Conservation (phyloP, 306 rosid genomes). For the Pterocarpus macrocarpus region DNA sequence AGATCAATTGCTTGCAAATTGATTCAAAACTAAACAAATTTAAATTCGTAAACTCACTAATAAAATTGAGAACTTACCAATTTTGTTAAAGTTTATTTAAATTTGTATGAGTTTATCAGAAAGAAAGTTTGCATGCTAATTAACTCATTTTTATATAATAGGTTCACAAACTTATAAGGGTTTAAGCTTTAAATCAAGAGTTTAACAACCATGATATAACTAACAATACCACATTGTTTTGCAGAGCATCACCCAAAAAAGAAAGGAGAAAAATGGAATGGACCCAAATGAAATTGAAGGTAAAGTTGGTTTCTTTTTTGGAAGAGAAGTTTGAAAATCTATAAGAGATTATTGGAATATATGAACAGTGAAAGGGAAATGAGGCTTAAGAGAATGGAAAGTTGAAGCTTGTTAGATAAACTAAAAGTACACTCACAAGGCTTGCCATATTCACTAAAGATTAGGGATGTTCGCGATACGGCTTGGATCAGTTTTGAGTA, state of each 20-base stretch:
- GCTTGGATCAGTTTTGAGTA: too few species aligned
- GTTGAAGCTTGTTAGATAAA: constrained; percentile 4
- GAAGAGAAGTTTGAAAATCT: constrained; percentile 16
- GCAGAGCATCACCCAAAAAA: neutral
- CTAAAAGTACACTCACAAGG: neutral
- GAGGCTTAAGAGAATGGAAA: constrained; percentile 8
- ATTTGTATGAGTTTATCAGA: too few species aligned
- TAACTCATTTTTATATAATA: too few species aligned
- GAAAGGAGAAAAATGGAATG: neutral
- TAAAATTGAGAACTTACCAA: too few species aligned
- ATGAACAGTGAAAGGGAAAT: neutral
- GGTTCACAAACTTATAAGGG: too few species aligned
- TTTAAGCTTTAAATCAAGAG: too few species aligned
- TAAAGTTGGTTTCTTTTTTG: constrained; percentile 35
- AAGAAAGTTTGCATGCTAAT: too few species aligned
- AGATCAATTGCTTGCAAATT: too few species aligned
- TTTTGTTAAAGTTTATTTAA: too few species aligned
- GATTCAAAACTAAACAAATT: too few species aligned
- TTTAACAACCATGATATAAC: too few species aligned
- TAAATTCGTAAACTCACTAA: too few species aligned
- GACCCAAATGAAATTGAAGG: constrained; percentile 32
- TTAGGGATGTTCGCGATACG: neutral
- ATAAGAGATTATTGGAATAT: neutral
- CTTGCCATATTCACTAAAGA: constrained; percentile 40
- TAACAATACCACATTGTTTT: neutral